These are phyloP conservation scores for Candida manassasensis DNA, from an alignment of 805 yeast genomes.

Conservation along the genomic window DNA sequence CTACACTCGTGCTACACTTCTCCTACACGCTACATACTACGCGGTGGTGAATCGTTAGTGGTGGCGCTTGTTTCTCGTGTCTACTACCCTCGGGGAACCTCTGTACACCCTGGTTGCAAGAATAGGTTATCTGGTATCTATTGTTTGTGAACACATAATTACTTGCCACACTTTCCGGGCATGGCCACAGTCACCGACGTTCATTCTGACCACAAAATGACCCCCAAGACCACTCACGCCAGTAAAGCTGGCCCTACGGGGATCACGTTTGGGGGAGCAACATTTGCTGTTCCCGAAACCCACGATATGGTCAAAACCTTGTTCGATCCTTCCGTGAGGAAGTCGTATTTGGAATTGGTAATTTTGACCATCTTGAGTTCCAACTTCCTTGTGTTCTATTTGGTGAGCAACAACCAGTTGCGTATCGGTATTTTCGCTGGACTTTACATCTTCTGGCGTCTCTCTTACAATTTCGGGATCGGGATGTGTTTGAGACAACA, in stretches of 20 bases:
- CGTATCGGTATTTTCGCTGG: constrained; percentile 41
- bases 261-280: constrained; percentile 40
- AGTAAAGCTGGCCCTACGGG: constrained; percentile 29
- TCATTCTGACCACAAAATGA: too few species aligned
- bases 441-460: constrained; percentile 69
- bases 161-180: too few species aligned
- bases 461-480: constrained; percentile 74
- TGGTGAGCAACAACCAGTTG: constrained; percentile 18
- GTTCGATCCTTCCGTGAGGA: constrained; percentile 69
- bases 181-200: neutral
- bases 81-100: too few species aligned
- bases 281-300: constrained; percentile 55
- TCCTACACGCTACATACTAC: too few species aligned
- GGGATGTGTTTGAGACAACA: constrained; percentile 66
- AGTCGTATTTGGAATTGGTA: constrained; percentile 59
- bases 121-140: neutral
- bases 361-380: constrained; percentile 42
- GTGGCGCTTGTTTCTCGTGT: too few species aligned
- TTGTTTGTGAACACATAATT: neutral
- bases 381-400: constrained; percentile 27
- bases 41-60: too few species aligned
- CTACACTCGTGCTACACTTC: too few species aligned
- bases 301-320: constrained; percentile 81
- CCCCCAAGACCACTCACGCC: neutral
- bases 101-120: too few species aligned